phyloP scores from a whole-genome alignment of 805 yeast species.

The Blastobotrys chiropterorum region DNA sequence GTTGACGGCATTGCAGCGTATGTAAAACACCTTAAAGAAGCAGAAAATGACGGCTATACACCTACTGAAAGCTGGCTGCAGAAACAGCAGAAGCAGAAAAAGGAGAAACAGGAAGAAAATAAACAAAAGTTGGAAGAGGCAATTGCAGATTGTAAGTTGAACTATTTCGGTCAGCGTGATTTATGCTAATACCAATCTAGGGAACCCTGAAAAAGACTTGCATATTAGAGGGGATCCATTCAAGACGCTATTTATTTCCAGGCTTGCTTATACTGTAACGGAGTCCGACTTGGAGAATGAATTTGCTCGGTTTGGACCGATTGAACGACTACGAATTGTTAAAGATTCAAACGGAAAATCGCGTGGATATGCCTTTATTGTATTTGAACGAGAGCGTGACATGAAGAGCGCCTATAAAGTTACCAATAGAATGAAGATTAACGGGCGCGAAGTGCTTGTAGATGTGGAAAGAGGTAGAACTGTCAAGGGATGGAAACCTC shows the following conservation, averaged over 20 bases:
- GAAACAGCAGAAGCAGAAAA: conserved; percentile 25
- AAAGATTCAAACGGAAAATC: conserved; percentile 47
- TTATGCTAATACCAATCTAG: conserved; percentile 12
- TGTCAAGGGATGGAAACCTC: conserved; percentile 34
- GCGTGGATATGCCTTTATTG: conserved; percentile 80
- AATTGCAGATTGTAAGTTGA: no score
- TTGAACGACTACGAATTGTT: conserved; percentile 55
- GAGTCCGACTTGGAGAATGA: conserved; percentile 63
- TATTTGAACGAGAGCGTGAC: conserved; percentile 54
- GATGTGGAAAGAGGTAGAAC: conserved; percentile 37
- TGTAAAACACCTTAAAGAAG: conserved; percentile 26
- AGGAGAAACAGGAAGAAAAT: conserved; percentile 21
- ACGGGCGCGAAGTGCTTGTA: conserved; percentile 43
- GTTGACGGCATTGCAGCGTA: conserved; percentile 42
- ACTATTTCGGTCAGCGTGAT: no score
- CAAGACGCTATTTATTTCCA: conserved; percentile 68
- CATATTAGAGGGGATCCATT: conserved; percentile 66
- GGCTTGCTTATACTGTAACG: conserved; percentile 57
- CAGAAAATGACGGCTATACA: conserved; percentile 22
- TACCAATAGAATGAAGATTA: conserved; percentile 47
- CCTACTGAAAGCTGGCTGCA: conserved; percentile 33
- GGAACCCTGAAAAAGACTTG: conserved; percentile 56
- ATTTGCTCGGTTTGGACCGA: conserved; percentile 61
- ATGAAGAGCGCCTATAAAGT: conserved; percentile 58
- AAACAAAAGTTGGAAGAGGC: conserved; percentile 33